These are phyloP conservation scores for Cercophora newfieldiana DNA, from an alignment of 495 filamentous ascomycete genomes.

Conservation along the genomic window DNA sequence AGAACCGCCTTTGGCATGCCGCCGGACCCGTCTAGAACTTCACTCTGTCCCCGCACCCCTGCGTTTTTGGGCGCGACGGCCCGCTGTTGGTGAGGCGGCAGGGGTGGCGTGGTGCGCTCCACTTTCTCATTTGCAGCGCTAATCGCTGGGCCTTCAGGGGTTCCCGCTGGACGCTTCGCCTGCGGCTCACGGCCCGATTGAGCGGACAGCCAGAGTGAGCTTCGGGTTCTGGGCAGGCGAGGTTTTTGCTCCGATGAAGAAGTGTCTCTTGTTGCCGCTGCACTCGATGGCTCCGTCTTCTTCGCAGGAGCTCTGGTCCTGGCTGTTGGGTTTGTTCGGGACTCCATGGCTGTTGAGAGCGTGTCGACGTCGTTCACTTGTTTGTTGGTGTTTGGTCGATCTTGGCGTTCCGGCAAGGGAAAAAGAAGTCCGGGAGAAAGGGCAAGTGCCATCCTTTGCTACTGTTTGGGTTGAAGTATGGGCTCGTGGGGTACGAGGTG, in stretches of 20 bases:
- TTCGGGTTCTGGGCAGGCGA: background rate
- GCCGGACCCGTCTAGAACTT: background rate
- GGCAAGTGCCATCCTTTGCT: background rate
- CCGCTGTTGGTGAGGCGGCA: background rate
- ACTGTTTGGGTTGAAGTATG: background rate
- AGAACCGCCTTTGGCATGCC: background rate
- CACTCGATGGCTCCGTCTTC: background rate
- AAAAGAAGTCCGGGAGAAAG: background rate
- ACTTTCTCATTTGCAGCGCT: background rate
- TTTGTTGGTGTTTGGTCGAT: no score
- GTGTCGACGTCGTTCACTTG: background rate
- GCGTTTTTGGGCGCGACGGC: background rate
- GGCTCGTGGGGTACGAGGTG: background rate
- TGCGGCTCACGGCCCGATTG: background rate
- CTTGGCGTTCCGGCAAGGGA: no score
- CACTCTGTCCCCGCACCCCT: background rate
- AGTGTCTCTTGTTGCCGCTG: background rate
- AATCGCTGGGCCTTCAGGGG: background rate
- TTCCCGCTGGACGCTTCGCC: background rate
- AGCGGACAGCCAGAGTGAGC: background rate
- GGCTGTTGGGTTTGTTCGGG: background rate
- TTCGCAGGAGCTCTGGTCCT: no score
- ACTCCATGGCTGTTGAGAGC: background rate
- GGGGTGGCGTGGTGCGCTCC: background rate
- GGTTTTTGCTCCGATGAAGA: background rate